Conservation (phyloP, 139 green algal genomes). For the Zygnema circumcarinatum region DNA sequence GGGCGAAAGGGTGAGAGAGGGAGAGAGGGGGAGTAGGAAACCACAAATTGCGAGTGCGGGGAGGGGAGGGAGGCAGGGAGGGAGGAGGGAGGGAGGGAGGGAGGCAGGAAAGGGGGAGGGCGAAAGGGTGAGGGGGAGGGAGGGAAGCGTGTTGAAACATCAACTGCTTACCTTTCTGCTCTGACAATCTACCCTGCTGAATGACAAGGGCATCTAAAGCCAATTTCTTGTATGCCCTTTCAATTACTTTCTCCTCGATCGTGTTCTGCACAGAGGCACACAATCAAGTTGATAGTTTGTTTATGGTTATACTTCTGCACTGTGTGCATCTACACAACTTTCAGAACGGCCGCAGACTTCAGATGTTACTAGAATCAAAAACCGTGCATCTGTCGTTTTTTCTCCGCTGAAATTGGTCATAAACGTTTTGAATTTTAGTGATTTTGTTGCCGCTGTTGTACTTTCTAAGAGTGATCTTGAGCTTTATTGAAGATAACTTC, state of each 20-base stretch:
- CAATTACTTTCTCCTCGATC: constrained; percentile 99
- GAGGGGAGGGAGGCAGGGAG: not conserved
- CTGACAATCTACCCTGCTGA: constrained; percentile 95
- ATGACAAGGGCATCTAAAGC: constrained; percentile 98
- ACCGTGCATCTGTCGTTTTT: too few species aligned
- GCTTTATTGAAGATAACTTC: too few species aligned
- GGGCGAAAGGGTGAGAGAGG: constrained; percentile 5
- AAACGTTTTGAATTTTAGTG: too few species aligned
- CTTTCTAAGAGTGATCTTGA: too few species aligned
- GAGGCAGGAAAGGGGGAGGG: not conserved
- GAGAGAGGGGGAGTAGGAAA: not conserved
- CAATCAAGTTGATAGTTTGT: constrained; percentile 6
- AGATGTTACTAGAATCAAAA: too few species aligned
- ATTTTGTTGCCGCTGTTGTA: too few species aligned
- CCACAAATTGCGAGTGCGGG: not conserved
- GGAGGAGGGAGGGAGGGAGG: not conserved
- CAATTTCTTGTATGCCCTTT: constrained; percentile 99
- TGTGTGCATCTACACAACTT: too few species aligned
- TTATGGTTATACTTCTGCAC: too few species aligned
- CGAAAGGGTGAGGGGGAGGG: not conserved
- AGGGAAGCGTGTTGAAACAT: too few species aligned
- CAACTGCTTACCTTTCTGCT: constrained; percentile 79
- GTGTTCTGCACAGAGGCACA: constrained; percentile 66
- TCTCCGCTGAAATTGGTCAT: too few species aligned
- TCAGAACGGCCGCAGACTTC: too few species aligned